Evolutionary conservation across 257 asterid genomes (phyloP).

Genomic region (Dorcoceras hygrometricum): DNA sequence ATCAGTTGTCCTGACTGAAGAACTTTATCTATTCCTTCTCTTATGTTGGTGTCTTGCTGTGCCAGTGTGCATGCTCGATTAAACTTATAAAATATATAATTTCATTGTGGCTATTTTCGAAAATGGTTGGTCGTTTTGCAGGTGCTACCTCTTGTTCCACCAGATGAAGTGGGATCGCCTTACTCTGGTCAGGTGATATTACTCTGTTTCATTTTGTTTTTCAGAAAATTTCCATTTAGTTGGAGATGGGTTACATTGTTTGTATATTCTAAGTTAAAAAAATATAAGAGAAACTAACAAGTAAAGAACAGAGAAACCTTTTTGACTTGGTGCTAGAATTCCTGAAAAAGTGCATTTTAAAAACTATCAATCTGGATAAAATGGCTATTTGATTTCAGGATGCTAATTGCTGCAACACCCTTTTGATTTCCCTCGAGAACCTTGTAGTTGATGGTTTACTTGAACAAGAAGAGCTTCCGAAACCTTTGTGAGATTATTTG

Average conservation of each 20-base stretch:
- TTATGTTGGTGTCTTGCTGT: background rate
- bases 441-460: constrained; percentile 88
- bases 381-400: constrained; percentile 50
- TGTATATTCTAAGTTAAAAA: constrained; percentile 3
- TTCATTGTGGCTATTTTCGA: background rate
- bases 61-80: background rate
- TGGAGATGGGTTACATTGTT: background rate
- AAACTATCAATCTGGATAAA: constrained; percentile 1
- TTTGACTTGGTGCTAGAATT: constrained; percentile 12
- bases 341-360: background rate
- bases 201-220: background rate
- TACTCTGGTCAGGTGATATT: constrained; percentile 86
- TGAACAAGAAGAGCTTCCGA: constrained; percentile 74
- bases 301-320: background rate
- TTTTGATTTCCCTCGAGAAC: constrained; percentile 87
- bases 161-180: constrained; percentile 92
- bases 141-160: constrained; percentile 99
- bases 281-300: background rate
- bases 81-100: background rate
- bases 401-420: constrained; percentile 97
- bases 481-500: constrained; percentile 61
- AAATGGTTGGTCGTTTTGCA: constrained; percentile 29
- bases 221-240: constrained; percentile 7
- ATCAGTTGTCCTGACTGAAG: background rate
- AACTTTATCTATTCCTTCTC: background rate